Conservation (phyloP, 306 rosid genomes). For the Fagus crenata region DNA sequence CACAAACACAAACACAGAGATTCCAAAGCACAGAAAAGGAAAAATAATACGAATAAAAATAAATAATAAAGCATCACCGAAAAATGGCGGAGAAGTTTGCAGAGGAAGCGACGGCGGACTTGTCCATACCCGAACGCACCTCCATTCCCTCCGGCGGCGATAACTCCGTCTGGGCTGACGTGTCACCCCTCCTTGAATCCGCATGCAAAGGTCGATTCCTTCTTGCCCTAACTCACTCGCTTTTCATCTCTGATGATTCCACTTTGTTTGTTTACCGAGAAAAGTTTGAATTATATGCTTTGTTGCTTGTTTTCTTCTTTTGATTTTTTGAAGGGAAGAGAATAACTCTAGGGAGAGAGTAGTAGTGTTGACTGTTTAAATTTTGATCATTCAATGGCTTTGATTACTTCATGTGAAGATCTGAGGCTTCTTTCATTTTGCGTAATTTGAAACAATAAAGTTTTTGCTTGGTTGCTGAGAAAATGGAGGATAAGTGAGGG, state of each 20-base stretch:
- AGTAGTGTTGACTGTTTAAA: not conserved
- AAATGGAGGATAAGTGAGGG: constrained; percentile 3
- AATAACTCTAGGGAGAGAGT: not conserved
- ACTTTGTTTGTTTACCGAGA: constrained; percentile 23
- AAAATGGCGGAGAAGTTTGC: constrained; percentile 29
- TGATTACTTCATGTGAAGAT: not conserved
- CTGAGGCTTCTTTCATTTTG: not conserved
- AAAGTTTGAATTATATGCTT: not conserved
- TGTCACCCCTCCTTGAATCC: constrained; percentile 73
- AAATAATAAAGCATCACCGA: not conserved
- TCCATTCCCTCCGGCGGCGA: constrained; percentile 71
- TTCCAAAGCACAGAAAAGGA: not conserved
- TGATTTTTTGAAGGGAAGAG: not conserved
- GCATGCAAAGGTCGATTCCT: constrained; percentile 64
- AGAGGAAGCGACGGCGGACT: constrained; percentile 30
- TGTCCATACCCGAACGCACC: constrained; percentile 35
- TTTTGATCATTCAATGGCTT: not conserved
- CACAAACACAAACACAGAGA: not conserved
- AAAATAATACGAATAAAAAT: too few species aligned
- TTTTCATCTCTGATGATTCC: not conserved
- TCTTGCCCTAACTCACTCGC: not conserved
- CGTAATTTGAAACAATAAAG: not conserved
- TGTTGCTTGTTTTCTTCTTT: not conserved
- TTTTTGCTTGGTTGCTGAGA: not conserved
- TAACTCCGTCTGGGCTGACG: constrained; percentile 80